Base-by-base conservation (phyloP, 495 filamentous ascomycete species). In the Wilcoxina mikolae region DNA sequence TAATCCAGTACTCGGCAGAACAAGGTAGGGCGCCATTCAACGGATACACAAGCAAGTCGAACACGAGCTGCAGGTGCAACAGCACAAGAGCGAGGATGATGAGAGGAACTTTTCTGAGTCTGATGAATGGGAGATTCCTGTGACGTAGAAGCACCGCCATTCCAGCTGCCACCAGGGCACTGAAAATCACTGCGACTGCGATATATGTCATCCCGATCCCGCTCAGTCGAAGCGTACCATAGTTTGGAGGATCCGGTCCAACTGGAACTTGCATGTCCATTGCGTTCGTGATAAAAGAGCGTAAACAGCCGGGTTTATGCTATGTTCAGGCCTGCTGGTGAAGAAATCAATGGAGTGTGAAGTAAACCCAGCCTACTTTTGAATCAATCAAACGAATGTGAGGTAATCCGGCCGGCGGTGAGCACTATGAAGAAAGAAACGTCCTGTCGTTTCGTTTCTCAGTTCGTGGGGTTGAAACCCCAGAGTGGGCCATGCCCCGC, bases 41-140 rank as follows among this genome's bases (percentile, higher is more conserved):
- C 24, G 61, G 60, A 41, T 65, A 64, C 9, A 53, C 22, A 23
- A 65, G 60, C 24, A 65, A 53, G 28, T 65, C 61, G 22, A 65
- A 64, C 31, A 43, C 51, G 24, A 65, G 31, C 43, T 65, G 61
- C 18, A 65, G 18, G 33, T 64, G 60, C 18, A 60, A 23, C 56
- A 64, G 52, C 35, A 57, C 22, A 17, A 65, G 45, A 31, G 61
- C 61, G 24, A 51, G 45, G 44, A 54, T 60, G 31, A 60, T 57
- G 10, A 65, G 45, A n/a, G 60, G 60, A 22, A 60, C 57, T 55
- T 60, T 64, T 25, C 56, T 60, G 29, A 65, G 48, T 25, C 54
- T 49, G 51, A 65, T 65, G 33, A 65, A 65, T n/a, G 54, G 53
- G 51, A 60, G 48, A 3, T 54, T 51, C 33, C 54, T 39, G 48